Evolutionary conservation across 805 yeast genomes (phyloP), one percentile per base, ranked within the genome.

Genomic region (Candida sanyiensis): DNA sequence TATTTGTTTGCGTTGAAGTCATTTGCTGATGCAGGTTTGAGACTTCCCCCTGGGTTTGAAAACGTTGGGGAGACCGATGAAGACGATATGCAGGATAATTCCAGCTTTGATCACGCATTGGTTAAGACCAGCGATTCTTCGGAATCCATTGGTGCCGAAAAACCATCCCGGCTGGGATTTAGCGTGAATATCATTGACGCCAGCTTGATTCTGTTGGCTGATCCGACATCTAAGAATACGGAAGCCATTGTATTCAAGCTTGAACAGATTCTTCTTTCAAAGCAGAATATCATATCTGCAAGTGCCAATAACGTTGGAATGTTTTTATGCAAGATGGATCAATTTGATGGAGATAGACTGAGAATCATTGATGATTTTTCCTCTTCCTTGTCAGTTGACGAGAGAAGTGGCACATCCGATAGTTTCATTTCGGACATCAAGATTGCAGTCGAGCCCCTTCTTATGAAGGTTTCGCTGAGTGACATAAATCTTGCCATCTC

Each of bases 161-260:
- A 16, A 3, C 21, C 35, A 9, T 42, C 49, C 2, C 50, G 54
- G 22, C 33, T 76, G 18, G 79, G 77, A 0, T 74, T 72, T 45
- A 71, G 84, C 1, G 54, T 90, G 26, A 87, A 84, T 51, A 61
- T 93, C 28, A 77, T 79, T 6, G 81, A 86, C 39, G 79, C 90
- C 1, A 85, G 95, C 0, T 67, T 90, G 15, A 76, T 86, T 15
- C 61, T 93, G 22, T 61, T 93, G 30, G 95, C 96, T 0, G 84
- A 90, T 56, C 85, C 96, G 0, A 70, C 80, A 1, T 66, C 70
- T 7, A 56, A 61, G 3, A 70, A 78, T 44, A 76, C 95, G 0
- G 95, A 89, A 51, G 97, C 97, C 0, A 73, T 90, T 44, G 96
- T 90, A 2, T 82, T 93, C 64, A 84, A 85, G 52, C 77, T 88